Base-by-base conservation (phyloP, 371 early-diverging fungal species). In the Rhizopus microsporus region DNA sequence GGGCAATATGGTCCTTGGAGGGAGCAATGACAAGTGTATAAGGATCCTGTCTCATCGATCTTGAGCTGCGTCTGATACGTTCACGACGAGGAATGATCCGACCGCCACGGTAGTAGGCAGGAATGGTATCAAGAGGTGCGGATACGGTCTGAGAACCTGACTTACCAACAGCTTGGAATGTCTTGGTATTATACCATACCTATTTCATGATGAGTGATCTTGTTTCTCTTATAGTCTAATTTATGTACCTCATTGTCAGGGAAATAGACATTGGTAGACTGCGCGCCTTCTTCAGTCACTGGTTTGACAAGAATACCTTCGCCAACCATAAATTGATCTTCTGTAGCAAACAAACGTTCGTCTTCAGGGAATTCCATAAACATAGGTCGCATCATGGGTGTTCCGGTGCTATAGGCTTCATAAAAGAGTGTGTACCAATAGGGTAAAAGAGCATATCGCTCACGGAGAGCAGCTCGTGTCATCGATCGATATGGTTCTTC, bases 101-200 rank as follows among this genome's bases (percentile, higher is more conserved):
- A 9, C 99, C 99, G 39, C 92, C 95, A 13, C 92, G 89, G 13
- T 92, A 77, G 62, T 88, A 93, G 4, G 91, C 91, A 37, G 95
- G 94, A 37, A 93, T 85, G 53, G 75, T 84, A 15, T 87, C 83
- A 1, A 94, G 76, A 9, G 91, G 88, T 8, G 92, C 86, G 17
- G 71, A 72, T 4, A 91, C 79, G 6, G 71, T 77, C 31, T 80
- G 62, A 17, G 49, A 42, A 3, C 89, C 88, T 32, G 74, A 63
- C 7, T 70, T 74, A 31, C 63, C 49, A 30, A 86, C 63, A 17
- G 17, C 39, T 34, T 60, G 68, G 54, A 73, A 69, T 0, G 90
- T 86, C 35, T 71, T 73, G 62, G 85, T 83, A 63, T 94, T 82
- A 65, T 93, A 96, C 93, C 93, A 96, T 42, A 70, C 66, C 77